phyloP scores from a whole-genome alignment of 2,329 filamentous ascomycete species.

The Cadophora gregata region DNA sequence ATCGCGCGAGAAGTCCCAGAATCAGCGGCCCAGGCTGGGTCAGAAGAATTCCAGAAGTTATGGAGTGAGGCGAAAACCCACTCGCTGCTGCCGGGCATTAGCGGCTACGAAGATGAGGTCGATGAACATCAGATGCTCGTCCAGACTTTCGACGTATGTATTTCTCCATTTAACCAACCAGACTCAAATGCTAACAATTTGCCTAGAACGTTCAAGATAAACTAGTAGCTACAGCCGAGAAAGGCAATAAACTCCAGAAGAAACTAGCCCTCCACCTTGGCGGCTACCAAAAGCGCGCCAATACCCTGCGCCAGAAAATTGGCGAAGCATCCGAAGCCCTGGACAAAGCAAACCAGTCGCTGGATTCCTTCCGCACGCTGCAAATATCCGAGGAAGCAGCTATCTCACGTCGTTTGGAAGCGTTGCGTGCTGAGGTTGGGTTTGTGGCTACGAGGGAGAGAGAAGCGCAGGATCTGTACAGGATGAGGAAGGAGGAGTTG shows the following conservation, averaged over 20 bases:
- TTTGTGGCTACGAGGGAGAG: constrained; percentile 83
- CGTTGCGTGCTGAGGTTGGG: constrained; percentile 80
- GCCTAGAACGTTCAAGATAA: constrained; percentile 70
- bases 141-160: constrained; percentile 74
- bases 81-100: constrained; percentile 76
- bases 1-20: constrained; percentile 59
- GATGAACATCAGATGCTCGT: constrained; percentile 43
- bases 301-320: constrained; percentile 81
- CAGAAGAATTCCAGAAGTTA: constrained; percentile 57
- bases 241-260: constrained; percentile 89
- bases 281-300: constrained; percentile 87
- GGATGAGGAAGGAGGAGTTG: constrained; percentile 78
- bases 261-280: constrained; percentile 87
- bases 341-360: constrained; percentile 72
- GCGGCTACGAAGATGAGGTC: constrained; percentile 77
- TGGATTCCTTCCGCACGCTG: constrained; percentile 77
- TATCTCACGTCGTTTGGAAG: constrained; percentile 72
- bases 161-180: not conserved
- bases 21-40: constrained; percentile 55
- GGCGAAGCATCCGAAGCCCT: constrained; percentile 75
- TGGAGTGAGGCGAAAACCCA: constrained; percentile 61
- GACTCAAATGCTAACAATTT: constrained; percentile 29
- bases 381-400: constrained; percentile 82
- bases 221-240: constrained; percentile 76
- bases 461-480: constrained; percentile 88